phyloP scores from a whole-genome alignment of 306 rosid species.

The Sicyos edulis region DNA sequence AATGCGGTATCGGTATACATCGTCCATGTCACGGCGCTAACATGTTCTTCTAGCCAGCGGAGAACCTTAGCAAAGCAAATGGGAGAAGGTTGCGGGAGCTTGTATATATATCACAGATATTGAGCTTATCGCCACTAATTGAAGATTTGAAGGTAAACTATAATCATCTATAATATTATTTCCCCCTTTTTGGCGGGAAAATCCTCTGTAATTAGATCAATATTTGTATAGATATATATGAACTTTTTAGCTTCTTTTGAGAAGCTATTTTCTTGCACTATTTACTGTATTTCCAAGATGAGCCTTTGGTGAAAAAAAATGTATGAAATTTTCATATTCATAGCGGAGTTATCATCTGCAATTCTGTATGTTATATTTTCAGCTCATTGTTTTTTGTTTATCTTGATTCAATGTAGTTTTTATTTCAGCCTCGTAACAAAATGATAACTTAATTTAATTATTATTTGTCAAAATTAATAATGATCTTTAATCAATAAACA shows the following conservation, averaged over 20 bases:
- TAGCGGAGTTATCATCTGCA: not conserved
- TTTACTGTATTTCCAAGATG: not conserved
- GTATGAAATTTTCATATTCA: not conserved
- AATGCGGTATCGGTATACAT: not conserved
- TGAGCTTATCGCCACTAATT: not conserved
- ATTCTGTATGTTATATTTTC: not conserved
- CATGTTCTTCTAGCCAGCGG: not conserved
- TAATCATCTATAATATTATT: not conserved
- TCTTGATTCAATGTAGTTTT: too few species aligned
- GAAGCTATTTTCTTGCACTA: constrained; percentile 6
- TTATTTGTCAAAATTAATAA: too few species aligned
- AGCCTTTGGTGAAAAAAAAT: not conserved
- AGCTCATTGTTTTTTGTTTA: too few species aligned
- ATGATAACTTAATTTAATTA: too few species aligned
- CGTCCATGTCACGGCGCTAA: not conserved
- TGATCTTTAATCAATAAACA: too few species aligned
- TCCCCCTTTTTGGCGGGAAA: not conserved
- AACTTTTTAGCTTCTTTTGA: not conserved
- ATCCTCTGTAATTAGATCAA: constrained; percentile 1
- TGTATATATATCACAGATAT: not conserved
- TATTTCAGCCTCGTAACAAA: too few species aligned
- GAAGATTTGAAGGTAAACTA: constrained; percentile 1
- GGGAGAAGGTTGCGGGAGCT: not conserved
- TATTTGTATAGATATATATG: not conserved
- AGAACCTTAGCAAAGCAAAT: not conserved